Evolutionary conservation across 768 basidiomycete species (phyloP), one percentile per base, ranked within the genome.

Genomic region (Kwoniella europaea): DNA sequence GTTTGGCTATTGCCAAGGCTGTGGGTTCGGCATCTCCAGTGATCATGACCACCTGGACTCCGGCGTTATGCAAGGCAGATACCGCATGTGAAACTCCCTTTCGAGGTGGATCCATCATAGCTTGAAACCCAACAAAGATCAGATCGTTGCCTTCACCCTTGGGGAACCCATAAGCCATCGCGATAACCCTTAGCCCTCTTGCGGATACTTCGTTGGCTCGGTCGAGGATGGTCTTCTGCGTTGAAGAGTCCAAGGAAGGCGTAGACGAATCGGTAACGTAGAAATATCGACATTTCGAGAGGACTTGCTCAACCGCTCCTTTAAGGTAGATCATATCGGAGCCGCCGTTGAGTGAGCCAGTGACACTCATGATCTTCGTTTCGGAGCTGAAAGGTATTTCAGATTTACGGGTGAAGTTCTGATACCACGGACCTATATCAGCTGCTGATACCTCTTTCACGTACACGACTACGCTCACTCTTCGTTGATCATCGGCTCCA

Each of bases 1-100:
- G 87, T 78, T 88, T 87, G 44, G 94, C 96, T 68, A 97, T 96
- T 60, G 92, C 89, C 43, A 95, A 79, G 2, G 96, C 95, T 0
- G 95, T 98, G 65, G 90, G 87, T 83, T 94, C 93, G 44, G 94
- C 90, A 77, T 98, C 95, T 4, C 95, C 95, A 0, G 96, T 98
- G 80, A 98, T 97, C 95, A 98, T 98, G 55, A 98, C 91, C n/a
- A 98, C 90, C 77, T 95, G 93, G 60, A 98, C 91, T 4, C 94
- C 93, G 27, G 92, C 94, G 29, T 86, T 85, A 78, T 94, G 92
- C 44, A 98, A 86, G 35, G 91, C 85, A 50, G 86, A 87, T 72
- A 98, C 91, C 20, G 96, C 90, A 76, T 93, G 92, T 3, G 92
- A 90, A n/a, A 98, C 94, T 35, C 94, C 96, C 76, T 91, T 91